Conservation (phyloP, 1,139 yeast species). For the Kurtzmaniella natalensis region DNA sequence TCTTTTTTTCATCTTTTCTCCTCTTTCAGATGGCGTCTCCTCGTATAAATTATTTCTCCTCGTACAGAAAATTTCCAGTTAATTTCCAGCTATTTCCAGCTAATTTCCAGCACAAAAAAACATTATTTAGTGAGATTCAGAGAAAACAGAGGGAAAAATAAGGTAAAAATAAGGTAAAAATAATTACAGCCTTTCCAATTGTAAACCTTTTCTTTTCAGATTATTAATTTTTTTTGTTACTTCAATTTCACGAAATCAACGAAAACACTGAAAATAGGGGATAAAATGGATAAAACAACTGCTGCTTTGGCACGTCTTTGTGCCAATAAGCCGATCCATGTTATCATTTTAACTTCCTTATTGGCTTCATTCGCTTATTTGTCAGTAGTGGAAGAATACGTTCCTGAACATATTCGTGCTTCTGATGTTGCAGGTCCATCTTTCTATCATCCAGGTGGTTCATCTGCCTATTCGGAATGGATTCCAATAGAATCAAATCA, state of each 20-base stretch:
- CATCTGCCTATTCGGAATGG: slow-evolving; percentile 43
- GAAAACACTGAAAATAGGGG: too few species aligned
- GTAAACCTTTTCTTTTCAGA: too few species aligned
- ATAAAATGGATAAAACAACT: slow-evolving; percentile 19
- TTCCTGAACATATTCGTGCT: slow-evolving; percentile 34
- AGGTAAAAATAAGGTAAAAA: too few species aligned
- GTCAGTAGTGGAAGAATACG: slow-evolving; percentile 75
- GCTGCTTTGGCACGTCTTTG: slow-evolving; percentile 56
- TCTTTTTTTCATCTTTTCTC: too few species aligned
- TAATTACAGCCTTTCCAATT: too few species aligned
- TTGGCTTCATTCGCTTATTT: slow-evolving; percentile 80
- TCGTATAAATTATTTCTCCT: too few species aligned
- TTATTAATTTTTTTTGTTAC: not conserved
- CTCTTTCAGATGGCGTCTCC: too few species aligned
- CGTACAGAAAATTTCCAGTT: too few species aligned
- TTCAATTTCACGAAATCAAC: not conserved
- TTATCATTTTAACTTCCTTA: slow-evolving; percentile 68
- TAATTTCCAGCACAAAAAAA: too few species aligned
- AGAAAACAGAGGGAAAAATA: too few species aligned
- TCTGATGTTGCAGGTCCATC: slow-evolving; percentile 10
- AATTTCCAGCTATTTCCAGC: too few species aligned
- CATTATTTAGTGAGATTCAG: too few species aligned
- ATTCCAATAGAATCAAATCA: slow-evolving; percentile 28
- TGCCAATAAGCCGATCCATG: slow-evolving; percentile 86
- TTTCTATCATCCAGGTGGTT: slow-evolving; percentile 45